Evolutionary conservation across 176 grass and related monocot species (phyloP), one percentile per base, ranked within the genome.

Genomic region (Typha latifolia): DNA sequence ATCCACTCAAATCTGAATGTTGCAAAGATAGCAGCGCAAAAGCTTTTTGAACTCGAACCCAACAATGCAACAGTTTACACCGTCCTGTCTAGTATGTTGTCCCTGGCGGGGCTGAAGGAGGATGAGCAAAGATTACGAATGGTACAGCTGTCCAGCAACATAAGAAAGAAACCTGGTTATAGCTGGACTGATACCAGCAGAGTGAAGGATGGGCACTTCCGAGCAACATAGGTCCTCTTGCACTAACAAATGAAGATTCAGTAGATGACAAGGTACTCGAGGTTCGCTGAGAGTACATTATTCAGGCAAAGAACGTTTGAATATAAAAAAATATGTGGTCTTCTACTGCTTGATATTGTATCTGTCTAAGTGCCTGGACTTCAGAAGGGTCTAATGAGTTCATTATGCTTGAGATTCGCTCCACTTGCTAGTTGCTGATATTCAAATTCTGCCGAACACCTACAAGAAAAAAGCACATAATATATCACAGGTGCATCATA

Each of bases 21-120:
- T 71, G 90, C 84, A 83, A 84, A 88, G 76, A 12, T 84, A 72
- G 87, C 87, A 51, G 83, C 87, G 23, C 53, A 86, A 15, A 79
- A 26, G 57, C 77, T 93, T 83, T 62, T 93, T 55, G 66, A 80
- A 62, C 64, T 85, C 47, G 84, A 92, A 68, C 79, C 84, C 51
- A 52, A 57, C 7, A 64, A 83, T 69, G 73, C 87, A 78, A 66
- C 67, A 68, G 67, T 70, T 72, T 86, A 86, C 66, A 69, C 57
- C 5, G 77, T 86, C 61, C 67, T 86, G 29, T 86, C 77, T 70
- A 84, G 69, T 37, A 78, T 91, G 88, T 51, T 78, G 31, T 80
- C 74, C 6, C 81, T 79, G 68, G 77, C 78, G 18, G 80, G 80
- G 66, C 67, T 74, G 69, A 81, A 91, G 47, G 74, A 72, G 48